phyloP scores from a whole-genome alignment of 345 rosid genomes.

The Salix purpurea region DNA sequence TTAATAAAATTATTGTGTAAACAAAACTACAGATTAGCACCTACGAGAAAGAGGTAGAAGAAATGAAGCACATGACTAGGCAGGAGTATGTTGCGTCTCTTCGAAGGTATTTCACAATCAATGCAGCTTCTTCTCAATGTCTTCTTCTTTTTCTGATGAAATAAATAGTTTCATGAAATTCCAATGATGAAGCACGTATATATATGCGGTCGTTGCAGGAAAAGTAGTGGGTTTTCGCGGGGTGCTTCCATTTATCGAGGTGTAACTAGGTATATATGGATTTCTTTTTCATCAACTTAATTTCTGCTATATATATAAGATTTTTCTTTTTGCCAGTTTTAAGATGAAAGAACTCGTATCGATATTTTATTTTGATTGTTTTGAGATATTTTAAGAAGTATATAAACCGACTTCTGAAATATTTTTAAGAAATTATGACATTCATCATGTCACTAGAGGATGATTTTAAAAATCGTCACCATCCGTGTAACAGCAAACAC shows the following conservation, averaged over 20 bases:
- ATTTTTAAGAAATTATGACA: neutral
- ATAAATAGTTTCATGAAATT: neutral
- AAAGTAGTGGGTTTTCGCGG: constrained; percentile 30
- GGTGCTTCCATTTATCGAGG: constrained; percentile 33
- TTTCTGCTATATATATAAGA: neutral
- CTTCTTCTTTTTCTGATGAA: neutral
- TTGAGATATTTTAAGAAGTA: too few species aligned
- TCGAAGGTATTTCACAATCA: constrained; percentile 13
- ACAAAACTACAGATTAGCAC: constrained; percentile 20
- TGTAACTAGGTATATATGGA: constrained; percentile 22
- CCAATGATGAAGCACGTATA: neutral
- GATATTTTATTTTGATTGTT: too few species aligned
- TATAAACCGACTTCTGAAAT: neutral
- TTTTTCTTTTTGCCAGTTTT: too few species aligned
- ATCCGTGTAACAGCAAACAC: too few species aligned
- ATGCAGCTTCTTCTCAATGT: neutral
- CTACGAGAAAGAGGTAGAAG: constrained; percentile 20
- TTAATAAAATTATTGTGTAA: neutral
- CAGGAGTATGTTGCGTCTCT: constrained; percentile 30
- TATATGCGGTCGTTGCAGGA: constrained; percentile 4
- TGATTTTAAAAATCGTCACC: too few species aligned
- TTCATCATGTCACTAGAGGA: too few species aligned
- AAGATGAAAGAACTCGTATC: neutral
- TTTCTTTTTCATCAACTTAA: neutral
- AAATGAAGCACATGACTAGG: constrained; percentile 28